Evolutionary conservation across 2,329 filamentous ascomycete genomes (phyloP).

Genomic region (Aspergillus phoenicis): DNA sequence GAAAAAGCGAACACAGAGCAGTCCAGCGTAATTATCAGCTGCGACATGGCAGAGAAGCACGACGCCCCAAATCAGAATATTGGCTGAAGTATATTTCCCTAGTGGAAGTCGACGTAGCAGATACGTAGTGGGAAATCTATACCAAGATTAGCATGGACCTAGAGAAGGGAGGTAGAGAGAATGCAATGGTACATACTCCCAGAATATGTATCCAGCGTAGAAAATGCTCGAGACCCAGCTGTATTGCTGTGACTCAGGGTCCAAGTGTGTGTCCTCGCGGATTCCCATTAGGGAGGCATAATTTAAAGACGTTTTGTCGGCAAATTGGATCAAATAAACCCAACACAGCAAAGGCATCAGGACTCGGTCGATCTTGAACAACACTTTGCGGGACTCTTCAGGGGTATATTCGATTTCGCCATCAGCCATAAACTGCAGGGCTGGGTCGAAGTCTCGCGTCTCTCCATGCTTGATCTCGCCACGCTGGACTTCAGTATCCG

Average conservation of each 20-base stretch:
- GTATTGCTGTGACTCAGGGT: slow-evolving; percentile 47
- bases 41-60: slow-evolving; percentile 20
- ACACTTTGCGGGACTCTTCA: not conserved
- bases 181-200: slow-evolving; percentile 30
- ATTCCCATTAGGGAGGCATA: slow-evolving; percentile 24
- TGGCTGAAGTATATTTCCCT: slow-evolving; percentile 51
- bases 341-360: slow-evolving; percentile 11
- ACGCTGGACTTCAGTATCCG: not conserved
- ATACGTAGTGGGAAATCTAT: slow-evolving; percentile 50
- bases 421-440: not conserved
- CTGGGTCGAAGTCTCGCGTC: not conserved
- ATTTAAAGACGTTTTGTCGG: slow-evolving; percentile 11
- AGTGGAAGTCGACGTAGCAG: slow-evolving; percentile 52
- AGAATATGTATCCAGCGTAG: slow-evolving; percentile 44
- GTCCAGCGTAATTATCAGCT: slow-evolving; percentile 21
- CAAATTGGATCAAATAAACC: slow-evolving; percentile 9
- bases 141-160: too few species aligned
- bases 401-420: not conserved
- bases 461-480: too few species aligned
- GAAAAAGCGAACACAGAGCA: slow-evolving; percentile 24
- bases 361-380: slow-evolving; percentile 4
- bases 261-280: slow-evolving; percentile 21
- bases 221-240: slow-evolving; percentile 50
- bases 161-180: too few species aligned
- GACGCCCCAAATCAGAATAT: slow-evolving; percentile 26